Percentiles rank a stretch among this genome's conserved stretches.
Conservation (phyloP, 208 protist genomes). For the Tetramitus jugosus region DNA sequence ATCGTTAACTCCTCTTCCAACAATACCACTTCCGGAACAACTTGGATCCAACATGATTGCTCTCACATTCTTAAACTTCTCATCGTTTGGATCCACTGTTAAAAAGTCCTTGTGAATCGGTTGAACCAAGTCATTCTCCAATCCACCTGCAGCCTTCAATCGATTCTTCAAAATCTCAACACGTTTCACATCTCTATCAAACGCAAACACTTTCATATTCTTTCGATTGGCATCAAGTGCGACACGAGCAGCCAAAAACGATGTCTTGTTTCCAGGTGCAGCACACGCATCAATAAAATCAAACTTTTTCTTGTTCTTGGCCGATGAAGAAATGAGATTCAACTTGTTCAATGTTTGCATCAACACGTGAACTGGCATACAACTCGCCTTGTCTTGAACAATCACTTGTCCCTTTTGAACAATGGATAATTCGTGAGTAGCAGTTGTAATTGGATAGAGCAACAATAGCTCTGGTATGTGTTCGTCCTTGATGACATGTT, state of each 20-base stretch:
- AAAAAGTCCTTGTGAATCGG: conserved; percentile 73
- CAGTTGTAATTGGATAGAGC: neutral
- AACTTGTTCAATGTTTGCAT: conserved; percentile 55
- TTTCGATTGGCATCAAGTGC: neutral
- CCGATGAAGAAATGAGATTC: too few relatives aligned
- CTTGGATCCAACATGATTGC: conserved; percentile 77
- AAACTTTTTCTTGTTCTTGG: neutral
- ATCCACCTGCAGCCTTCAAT: conserved; percentile 55
- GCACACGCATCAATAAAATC: conserved; percentile 76
- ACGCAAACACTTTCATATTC: conserved; percentile 53
- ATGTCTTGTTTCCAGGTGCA: conserved; percentile 81
- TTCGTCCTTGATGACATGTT: neutral
- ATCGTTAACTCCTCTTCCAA: conserved; percentile 34
- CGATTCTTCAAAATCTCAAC: conserved; percentile 54
- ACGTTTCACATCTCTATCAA: conserved; percentile 64
- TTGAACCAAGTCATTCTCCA: conserved; percentile 61
- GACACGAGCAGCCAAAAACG: conserved; percentile 63
- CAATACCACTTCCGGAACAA: conserved; percentile 73
- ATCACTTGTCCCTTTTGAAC: conserved; percentile 53
- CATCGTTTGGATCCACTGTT: conserved; percentile 46
- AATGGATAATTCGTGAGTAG: neutral
- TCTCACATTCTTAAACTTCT: conserved; percentile 58
- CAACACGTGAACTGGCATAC: conserved; percentile 69
- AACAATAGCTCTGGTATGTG: neutral
- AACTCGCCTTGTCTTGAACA: conserved; percentile 75